Percentiles rank a stretch among this genome's conserved stretches.
These are phyloP conservation scores for Clonostachys solani DNA, from an alignment of 2,329 filamentous ascomycete species.

Conservation along the genomic window DNA sequence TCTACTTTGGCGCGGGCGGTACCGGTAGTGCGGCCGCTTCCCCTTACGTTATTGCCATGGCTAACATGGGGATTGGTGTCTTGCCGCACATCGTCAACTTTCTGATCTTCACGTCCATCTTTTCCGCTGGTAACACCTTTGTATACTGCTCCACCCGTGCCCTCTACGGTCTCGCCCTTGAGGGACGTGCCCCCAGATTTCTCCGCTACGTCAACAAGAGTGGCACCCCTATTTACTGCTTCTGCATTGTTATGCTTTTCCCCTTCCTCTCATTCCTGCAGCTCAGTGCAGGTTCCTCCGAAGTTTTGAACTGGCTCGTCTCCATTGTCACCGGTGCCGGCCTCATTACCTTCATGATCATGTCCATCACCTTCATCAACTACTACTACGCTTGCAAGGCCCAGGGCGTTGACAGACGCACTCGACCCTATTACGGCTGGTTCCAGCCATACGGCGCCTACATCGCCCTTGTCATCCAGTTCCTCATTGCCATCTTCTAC, in stretches of 20 bases:
- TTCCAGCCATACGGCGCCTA: conserved; percentile 60
- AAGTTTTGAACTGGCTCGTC: conserved; percentile 69
- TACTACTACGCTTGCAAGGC: conserved; percentile 57
- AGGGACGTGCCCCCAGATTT: conserved; percentile 57
- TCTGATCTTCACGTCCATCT: conserved; percentile 71
- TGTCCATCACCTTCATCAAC: conserved; percentile 57
- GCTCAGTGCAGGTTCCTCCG: conserved; percentile 49
- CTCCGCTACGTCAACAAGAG: conserved; percentile 53
- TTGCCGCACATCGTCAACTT: conserved; percentile 72
- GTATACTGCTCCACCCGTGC: conserved; percentile 69
- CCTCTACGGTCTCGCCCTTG: conserved; percentile 60
- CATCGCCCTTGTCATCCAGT: conserved; percentile 25
- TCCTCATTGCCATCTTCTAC: not conserved
- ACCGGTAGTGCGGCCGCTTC: conserved; percentile 19
- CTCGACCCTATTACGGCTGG: conserved; percentile 56
- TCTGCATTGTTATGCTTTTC: conserved; percentile 46
- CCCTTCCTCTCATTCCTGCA: conserved; percentile 68
- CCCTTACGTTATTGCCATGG: conserved; percentile 58
- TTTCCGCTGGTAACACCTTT: conserved; percentile 74
- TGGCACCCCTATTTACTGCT: conserved; percentile 60
- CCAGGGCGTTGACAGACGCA: conserved; percentile 53
- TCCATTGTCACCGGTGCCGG: conserved; percentile 66
- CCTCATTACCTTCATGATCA: conserved; percentile 67
- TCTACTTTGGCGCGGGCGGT: conserved; percentile 35
- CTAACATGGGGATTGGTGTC: conserved; percentile 57